Base-by-base conservation (phyloP, 2,329 filamentous ascomycete species). In the Colletotrichum gloeosporioides region DNA sequence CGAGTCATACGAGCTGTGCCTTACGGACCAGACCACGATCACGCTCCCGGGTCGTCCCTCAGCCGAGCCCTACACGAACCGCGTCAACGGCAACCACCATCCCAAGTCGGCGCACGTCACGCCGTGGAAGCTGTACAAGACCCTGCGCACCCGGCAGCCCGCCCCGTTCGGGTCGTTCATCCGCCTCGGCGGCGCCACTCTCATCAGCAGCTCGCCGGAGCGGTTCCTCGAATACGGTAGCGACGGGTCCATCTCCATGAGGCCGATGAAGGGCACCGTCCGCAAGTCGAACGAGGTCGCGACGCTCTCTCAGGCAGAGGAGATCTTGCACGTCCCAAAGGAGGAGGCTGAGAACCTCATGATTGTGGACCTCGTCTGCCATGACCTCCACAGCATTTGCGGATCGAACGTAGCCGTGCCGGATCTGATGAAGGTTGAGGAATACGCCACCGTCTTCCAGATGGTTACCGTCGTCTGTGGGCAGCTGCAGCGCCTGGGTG, bases 211-310 rank as follows among this genome's bases (percentile, higher is more conserved):
- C 80, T 98, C 95, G 6, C 96, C 96, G 0, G 96, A 99, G 85
- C 94, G 96, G 4, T 99, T 98, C 82, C 90, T 99, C 18, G 92
- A 91, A 63, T 86, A 88, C 79, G 82, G 85, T 69, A 77, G 81
- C 3, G 85, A 84, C 1, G 93, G 93, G 1, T 84, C 87, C 57
- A 95, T 93, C 82, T 92, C 94, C 77, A 97, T 98, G 89, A 92
- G 96, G 9, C 96, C 96, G 0, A 99, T 99, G 92, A 99, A 99
- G 87, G 96, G 96, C 64, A 99, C 96, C 0, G 95, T 98, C n/a
- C 93, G 93, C 80, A 98, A 98, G 80, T 91, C 90, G 0, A 87
- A 89, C 1, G 88, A 88, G 2, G 92, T 90, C 0, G 83, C 93
- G 49, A 97, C 94, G 0, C 88, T 94, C n/a, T 90, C 89, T 7